Evolutionary conservation across 306 rosid species (phyloP).

Genomic region (Citrullus mucosospermus): DNA sequence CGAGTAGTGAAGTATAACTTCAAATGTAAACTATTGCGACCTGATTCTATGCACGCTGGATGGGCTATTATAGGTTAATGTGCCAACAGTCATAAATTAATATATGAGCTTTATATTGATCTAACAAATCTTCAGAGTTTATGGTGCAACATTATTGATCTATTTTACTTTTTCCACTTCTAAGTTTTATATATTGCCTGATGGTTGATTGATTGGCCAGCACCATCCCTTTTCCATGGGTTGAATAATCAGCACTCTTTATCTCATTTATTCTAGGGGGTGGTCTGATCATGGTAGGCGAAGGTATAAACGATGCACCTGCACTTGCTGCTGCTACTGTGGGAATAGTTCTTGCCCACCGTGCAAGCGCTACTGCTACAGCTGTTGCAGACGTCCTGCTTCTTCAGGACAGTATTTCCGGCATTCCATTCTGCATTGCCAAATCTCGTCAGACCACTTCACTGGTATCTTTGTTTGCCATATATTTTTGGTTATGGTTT

Average conservation of each 20-base stretch:
- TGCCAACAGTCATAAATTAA: not conserved
- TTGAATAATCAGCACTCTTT: not conserved
- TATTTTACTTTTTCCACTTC: not conserved
- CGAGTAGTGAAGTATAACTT: not conserved
- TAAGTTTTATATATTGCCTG: not conserved
- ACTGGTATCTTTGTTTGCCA: slow-evolving; percentile 31
- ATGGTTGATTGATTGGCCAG: not conserved
- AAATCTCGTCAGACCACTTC: slow-evolving; percentile 95
- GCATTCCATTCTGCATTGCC: slow-evolving; percentile 86
- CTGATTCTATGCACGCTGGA: not conserved
- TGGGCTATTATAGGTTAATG: not conserved
- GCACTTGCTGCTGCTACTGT: slow-evolving; percentile 98
- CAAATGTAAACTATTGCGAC: not conserved
- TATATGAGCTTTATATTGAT: not conserved
- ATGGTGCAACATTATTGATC: not conserved
- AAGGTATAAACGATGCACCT: slow-evolving; percentile 96
- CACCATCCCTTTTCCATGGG: not conserved
- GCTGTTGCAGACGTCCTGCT: slow-evolving; percentile 90
- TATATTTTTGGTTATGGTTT: not conserved
- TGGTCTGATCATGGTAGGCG: slow-evolving; percentile 96
- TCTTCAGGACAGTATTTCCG: slow-evolving; percentile 75
- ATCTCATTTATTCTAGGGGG: slow-evolving; percentile 40
- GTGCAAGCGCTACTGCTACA: slow-evolving; percentile 93
- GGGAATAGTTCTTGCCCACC: slow-evolving; percentile 92
- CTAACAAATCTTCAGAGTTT: not conserved